Conservation (phyloP, 169 alveolate species). For the Plasmodium malariae region DNA sequence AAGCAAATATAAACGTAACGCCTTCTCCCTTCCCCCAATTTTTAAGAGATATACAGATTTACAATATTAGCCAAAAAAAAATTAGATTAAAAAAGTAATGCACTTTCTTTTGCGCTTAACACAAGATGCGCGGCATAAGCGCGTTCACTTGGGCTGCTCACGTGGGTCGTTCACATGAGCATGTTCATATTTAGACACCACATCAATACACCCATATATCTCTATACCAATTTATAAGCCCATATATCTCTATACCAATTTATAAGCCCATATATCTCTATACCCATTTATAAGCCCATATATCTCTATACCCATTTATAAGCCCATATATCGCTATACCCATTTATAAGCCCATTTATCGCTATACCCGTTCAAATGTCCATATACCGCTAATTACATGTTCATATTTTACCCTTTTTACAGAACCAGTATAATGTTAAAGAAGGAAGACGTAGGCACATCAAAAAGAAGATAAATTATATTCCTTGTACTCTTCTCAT, state of each 20-base stretch:
- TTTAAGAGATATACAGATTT: slow-evolving; percentile 73
- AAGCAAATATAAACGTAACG: slow-evolving; percentile 65
- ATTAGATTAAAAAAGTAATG: slow-evolving; percentile 57
- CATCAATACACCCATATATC: too few relatives aligned
- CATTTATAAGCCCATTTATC: background rate
- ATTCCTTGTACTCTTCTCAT: background rate
- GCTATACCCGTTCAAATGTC: too few relatives aligned
- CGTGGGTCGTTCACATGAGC: too few relatives aligned
- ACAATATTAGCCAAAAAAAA: slow-evolving; percentile 32
- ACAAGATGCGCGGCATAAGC: too few relatives aligned
- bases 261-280: too few relatives aligned
- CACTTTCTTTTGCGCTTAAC: background rate
- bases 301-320: background rate
- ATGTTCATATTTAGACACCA: too few relatives aligned
- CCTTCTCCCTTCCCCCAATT: slow-evolving; percentile 75
- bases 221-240: too few relatives aligned
- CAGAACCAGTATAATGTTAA: slow-evolving; percentile 33
- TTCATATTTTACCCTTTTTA: slow-evolving; percentile 3
- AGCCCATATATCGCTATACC: background rate
- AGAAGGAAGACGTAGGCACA: slow-evolving; percentile 26
- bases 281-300: too few relatives aligned
- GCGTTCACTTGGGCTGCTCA: too few relatives aligned
- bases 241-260: too few relatives aligned
- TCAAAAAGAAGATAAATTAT: background rate
- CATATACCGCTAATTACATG: background rate